Evolutionary conservation across 345 rosid genomes (phyloP).

Genomic region (Salix arbutifolia): DNA sequence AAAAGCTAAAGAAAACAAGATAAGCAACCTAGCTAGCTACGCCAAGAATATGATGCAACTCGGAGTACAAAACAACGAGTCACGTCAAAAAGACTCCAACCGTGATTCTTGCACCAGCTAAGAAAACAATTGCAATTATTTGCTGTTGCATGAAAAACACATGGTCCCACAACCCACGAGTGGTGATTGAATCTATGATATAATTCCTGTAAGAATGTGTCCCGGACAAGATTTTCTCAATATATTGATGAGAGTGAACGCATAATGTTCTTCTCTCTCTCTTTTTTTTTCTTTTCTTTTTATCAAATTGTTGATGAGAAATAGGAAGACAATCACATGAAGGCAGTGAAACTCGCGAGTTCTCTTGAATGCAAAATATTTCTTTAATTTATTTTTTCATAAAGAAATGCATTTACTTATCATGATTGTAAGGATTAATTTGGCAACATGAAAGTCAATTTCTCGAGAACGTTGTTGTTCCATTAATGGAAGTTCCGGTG

Average conservation of each 20-base stretch:
- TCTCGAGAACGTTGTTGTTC: too few species aligned
- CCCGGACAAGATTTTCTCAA: conserved; percentile 18
- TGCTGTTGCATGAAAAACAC: conserved; percentile 6
- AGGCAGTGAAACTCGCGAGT: background rate
- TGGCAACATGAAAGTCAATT: too few species aligned
- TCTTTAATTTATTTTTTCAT: too few species aligned
- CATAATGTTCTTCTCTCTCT: background rate
- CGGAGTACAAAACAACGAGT: background rate
- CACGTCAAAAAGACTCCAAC: background rate
- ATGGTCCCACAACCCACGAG: conserved; percentile 24
- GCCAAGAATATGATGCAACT: background rate
- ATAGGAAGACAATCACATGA: background rate
- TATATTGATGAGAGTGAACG: background rate
- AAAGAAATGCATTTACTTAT: too few species aligned
- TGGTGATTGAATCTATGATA: conserved; percentile 12
- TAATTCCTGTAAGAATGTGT: background rate
- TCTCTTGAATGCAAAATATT: background rate
- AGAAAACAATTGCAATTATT: background rate
- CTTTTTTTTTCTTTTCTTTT: too few species aligned
- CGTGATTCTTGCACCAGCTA: background rate
- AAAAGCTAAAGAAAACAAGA: background rate
- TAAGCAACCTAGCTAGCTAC: too few species aligned
- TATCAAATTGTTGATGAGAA: background rate
- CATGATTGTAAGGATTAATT: background rate
- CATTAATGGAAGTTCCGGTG: too few species aligned